Percentiles rank a stretch among this genome's conserved stretches.
These are phyloP conservation scores for Ilex paraguariensis DNA, from an alignment of 305 asterid genomes.

Conservation along the genomic window DNA sequence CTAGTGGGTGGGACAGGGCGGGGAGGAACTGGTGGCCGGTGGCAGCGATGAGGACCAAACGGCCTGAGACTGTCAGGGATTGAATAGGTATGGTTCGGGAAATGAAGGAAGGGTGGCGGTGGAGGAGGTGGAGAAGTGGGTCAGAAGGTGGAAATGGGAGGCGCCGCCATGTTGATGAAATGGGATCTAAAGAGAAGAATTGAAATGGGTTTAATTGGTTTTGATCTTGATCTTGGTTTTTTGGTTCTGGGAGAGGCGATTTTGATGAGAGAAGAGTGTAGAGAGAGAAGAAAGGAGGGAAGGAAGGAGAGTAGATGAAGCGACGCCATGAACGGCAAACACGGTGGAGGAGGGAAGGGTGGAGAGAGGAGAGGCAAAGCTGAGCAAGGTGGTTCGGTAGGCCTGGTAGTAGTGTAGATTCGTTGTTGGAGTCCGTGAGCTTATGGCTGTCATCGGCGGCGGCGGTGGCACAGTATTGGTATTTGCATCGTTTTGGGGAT, in stretches of 20 bases:
- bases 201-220: conserved; percentile 17
- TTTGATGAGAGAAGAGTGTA: conserved; percentile 42
- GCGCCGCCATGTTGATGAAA: conserved; percentile 48
- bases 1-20: conserved; percentile 42
- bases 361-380: conserved; percentile 42
- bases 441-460: conserved; percentile 1
- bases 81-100: conserved; percentile 60
- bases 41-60: conserved; percentile 42
- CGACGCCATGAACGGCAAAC: conserved; percentile 70
- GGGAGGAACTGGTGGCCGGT: conserved; percentile 50
- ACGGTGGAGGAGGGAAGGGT: conserved; percentile 41
- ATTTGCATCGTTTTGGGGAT: conserved; percentile 17
- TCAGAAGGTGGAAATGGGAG: conserved; percentile 44
- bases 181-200: conserved; percentile 52
- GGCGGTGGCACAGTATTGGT: not conserved
- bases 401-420: conserved; percentile 38
- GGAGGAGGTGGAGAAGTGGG: conserved; percentile 35
- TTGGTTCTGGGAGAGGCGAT: conserved; percentile 4
- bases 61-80: conserved; percentile 33
- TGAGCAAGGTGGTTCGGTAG: conserved; percentile 64
- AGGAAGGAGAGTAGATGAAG: conserved; percentile 44
- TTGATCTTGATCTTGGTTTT: not conserved
- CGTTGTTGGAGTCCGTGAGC: conserved; percentile 8
- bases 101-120: conserved; percentile 56
- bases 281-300: conserved; percentile 54